These are phyloP conservation scores for Penicillium parvum DNA, from an alignment of 495 filamentous ascomycete genomes.

Conservation along the genomic window DNA sequence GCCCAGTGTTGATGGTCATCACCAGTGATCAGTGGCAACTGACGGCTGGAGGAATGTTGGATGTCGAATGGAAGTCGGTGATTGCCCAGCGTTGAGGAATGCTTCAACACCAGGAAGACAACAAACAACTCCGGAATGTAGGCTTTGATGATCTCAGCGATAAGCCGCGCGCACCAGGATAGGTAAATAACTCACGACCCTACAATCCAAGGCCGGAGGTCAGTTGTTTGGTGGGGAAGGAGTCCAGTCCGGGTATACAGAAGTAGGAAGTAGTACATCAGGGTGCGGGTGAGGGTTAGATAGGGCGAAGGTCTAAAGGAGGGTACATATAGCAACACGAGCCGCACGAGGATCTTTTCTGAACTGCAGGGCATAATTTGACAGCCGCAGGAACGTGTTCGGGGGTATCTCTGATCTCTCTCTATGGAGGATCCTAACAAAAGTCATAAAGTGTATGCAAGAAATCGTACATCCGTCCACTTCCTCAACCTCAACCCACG, in stretches of 20 bases:
- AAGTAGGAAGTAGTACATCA: constrained; percentile 14
- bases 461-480: constrained; percentile 27
- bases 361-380: constrained; percentile 29
- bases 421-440: constrained; percentile 5
- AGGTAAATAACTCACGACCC: constrained; percentile 15
- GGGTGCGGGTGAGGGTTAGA: constrained; percentile 21
- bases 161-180: too few relatives aligned
- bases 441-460: constrained; percentile 19
- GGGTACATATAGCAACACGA: constrained; percentile 16
- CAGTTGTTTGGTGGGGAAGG: constrained; percentile 11
- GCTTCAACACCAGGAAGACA: constrained; percentile 11
- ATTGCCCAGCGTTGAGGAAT: constrained; percentile 26
- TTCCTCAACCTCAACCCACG: constrained; percentile 21
- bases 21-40: constrained; percentile 24
- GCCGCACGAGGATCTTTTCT: constrained; percentile 27
- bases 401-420: constrained; percentile 29
- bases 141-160: constrained; percentile 22
- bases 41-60: constrained; percentile 36
- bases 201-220: constrained; percentile 16
- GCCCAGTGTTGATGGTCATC: constrained; percentile 23
- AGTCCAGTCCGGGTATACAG: constrained; percentile 14
- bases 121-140: constrained; percentile 34
- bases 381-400: constrained; percentile 43
- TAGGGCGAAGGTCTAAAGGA: constrained; percentile 16
- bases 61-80: constrained; percentile 21